Conservation (phyloP, 1,284 basidiomycete genomes). For the Agroathelia rolfsii region DNA sequence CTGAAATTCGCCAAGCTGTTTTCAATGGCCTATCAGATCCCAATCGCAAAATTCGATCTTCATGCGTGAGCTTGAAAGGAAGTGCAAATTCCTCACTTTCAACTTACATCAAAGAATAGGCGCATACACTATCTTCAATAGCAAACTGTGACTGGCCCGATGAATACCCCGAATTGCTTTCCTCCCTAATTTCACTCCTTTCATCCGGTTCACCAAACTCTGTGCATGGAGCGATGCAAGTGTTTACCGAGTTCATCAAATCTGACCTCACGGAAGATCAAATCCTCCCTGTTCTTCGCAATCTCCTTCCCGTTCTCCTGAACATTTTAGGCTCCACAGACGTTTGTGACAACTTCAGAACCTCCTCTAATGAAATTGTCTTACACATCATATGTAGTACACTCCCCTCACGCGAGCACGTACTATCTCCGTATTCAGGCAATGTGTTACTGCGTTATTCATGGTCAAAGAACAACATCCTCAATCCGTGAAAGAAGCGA, state of each 20-base stretch:
- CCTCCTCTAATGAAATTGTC: too few relatives aligned
- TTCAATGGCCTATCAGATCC: conserved; percentile 79
- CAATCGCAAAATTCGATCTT: conserved; percentile 73
- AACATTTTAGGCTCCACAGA: conserved; percentile 69
- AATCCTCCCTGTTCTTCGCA: conserved; percentile 76
- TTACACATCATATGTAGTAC: too few relatives aligned
- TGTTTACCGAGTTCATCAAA: conserved; percentile 86
- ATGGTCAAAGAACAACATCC: conserved; percentile 94
- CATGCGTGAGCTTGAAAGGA: conserved; percentile 47
- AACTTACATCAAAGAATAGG: conserved; percentile 34
- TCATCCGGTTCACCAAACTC: conserved; percentile 61
- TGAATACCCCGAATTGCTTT: conserved; percentile 79
- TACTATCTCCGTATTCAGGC: conserved; percentile 81
- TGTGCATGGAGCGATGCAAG: conserved; percentile 92
- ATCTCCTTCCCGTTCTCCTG: conserved; percentile 80
- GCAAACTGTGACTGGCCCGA: conserved; percentile 92
- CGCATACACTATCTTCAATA: conserved; percentile 74
- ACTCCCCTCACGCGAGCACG: conserved; percentile 74
- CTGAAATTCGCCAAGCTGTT: conserved; percentile 63
- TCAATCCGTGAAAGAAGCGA: conserved; percentile 75
- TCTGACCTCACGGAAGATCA: conserved; percentile 89
- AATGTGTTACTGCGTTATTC: conserved; percentile 82
- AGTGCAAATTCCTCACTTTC: conserved; percentile 3
- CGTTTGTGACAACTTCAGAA: too few relatives aligned
- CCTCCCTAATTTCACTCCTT: conserved; percentile 62